Base-by-base conservation (phyloP, 139 green algal genomes). In the Nannochloris sp. region DNA sequence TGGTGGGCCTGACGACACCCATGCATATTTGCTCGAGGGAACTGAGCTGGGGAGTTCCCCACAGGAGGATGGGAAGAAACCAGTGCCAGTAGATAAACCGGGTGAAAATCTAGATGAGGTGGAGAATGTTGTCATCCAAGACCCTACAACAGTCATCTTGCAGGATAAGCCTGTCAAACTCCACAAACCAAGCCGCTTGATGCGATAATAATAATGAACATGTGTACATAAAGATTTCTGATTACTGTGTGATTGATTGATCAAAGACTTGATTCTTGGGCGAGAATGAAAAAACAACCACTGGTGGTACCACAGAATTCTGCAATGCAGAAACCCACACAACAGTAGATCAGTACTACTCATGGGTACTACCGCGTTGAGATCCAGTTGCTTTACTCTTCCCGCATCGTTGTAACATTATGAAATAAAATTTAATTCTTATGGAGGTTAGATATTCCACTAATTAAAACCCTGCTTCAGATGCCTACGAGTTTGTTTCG, bases 21-120 rank as follows among this genome's bases (percentile, higher is more conserved):
- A 53, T 24, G 46, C 18, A 21, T 7, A 7, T 19, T 10, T 53
- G 7, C 46, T 53, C 0, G 46, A 53, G 7, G 46, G 46, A 25
- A 53, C 46, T 24, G 46, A 53, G 11, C 46, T 53, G 16, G 46
- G 15, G 5, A 19, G 10, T 12, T 9, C 2, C 2, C 16, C n/a
- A 53, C 16, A 0, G 5, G 5, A 25, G 14, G 44, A 50, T 50
- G 16, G 5, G 44, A 15, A 14, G 5, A 50, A 15, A 50, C 67
- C 67, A 7, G 67, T 73, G 56, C 21, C 67, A n/a, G 59, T 74
- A 34, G 68, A 70, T 14, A 69, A 70, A 59, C 59, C 68, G 3
- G 44, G 44, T 50, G 44, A 50, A 18, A 50, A 50, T 50, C 15
- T 19, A 19, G 44, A 29, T 4, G 34, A 40, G 8, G 34, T 40